Conservation (phyloP, 345 rosid species). For the Melastoma malabathricum region DNA sequence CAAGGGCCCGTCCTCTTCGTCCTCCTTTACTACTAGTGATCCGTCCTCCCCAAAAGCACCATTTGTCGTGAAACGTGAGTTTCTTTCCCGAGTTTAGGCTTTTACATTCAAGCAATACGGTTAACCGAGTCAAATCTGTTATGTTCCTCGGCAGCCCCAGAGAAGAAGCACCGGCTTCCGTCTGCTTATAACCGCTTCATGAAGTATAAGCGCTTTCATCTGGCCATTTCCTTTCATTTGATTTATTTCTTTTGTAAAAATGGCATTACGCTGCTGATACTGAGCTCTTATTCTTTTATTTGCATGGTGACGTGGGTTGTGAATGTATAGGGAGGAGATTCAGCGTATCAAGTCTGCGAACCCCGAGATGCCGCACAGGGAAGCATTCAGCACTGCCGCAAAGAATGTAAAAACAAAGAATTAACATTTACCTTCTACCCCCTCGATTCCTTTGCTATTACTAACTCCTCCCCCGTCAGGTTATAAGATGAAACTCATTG, state of each 20-base stretch:
- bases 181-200: slow-evolving; percentile 97
- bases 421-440: too few species aligned
- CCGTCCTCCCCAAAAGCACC: slow-evolving; percentile 81
- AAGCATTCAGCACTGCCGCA: slow-evolving; percentile 94
- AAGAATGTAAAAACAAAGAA: slow-evolving; percentile 49
- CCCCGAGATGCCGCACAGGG: slow-evolving; percentile 94
- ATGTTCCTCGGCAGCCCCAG: slow-evolving; percentile 52
- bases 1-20: slow-evolving; percentile 57
- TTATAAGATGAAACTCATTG: too few species aligned
- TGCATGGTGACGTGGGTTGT: too few species aligned
- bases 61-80: slow-evolving; percentile 80
- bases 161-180: slow-evolving; percentile 98
- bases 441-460: too few species aligned
- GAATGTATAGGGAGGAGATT: slow-evolving; percentile 96
- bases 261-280: too few species aligned
- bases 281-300: too few species aligned
- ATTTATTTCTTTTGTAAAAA: background rate
- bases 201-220: slow-evolving; percentile 37
- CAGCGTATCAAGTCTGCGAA: slow-evolving; percentile 92
- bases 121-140: background rate
- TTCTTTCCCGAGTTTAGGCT: background rate
- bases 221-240: background rate
- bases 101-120: background rate
- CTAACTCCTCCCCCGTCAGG: too few species aligned
- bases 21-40: slow-evolving; percentile 60